phyloP scores from a whole-genome alignment of 805 yeast genomes.

The Blastobotrys peoriensis region DNA sequence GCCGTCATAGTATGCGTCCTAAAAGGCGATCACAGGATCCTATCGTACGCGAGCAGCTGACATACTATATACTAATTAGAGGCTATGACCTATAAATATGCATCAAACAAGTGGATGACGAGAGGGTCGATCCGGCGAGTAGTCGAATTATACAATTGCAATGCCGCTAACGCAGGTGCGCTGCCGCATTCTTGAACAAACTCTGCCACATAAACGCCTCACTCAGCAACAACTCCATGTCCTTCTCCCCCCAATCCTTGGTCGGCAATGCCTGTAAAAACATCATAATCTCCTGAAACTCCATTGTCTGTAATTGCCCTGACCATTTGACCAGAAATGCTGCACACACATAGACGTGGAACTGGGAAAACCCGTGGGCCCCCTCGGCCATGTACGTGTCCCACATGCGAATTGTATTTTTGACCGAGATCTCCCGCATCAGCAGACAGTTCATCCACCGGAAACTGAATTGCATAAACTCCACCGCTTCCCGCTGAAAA shows the following conservation, averaged over 20 bases:
- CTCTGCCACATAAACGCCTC: slow-evolving; percentile 98
- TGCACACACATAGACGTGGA: slow-evolving; percentile 96
- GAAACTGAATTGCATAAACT: slow-evolving; percentile 91
- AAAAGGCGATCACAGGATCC: too few species aligned
- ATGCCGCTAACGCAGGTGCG: slow-evolving; percentile 56
- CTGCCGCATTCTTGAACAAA: slow-evolving; percentile 80
- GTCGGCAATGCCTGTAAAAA: slow-evolving; percentile 91
- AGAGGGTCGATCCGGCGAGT: not conserved
- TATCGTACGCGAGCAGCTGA: too few species aligned
- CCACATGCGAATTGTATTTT: slow-evolving; percentile 90
- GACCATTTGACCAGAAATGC: slow-evolving; percentile 91
- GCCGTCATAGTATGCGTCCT: too few species aligned
- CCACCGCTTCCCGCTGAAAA: slow-evolving; percentile 75
- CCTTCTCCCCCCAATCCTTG: slow-evolving; percentile 75
- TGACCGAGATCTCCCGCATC: slow-evolving; percentile 85
- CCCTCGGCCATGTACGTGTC: slow-evolving; percentile 72
- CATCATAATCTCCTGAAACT: slow-evolving; percentile 89
- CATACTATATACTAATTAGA: too few species aligned
- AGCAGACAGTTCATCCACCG: slow-evolving; percentile 98
- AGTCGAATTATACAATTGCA: not conserved
- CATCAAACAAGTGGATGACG: too few species aligned
- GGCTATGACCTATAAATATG: too few species aligned
- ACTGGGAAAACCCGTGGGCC: slow-evolving; percentile 71
- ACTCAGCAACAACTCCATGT: slow-evolving; percentile 83
- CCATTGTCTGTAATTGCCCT: slow-evolving; percentile 69